Conservation (phyloP, 768 basidiomycete species). For the Boletus tomentosulus region DNA sequence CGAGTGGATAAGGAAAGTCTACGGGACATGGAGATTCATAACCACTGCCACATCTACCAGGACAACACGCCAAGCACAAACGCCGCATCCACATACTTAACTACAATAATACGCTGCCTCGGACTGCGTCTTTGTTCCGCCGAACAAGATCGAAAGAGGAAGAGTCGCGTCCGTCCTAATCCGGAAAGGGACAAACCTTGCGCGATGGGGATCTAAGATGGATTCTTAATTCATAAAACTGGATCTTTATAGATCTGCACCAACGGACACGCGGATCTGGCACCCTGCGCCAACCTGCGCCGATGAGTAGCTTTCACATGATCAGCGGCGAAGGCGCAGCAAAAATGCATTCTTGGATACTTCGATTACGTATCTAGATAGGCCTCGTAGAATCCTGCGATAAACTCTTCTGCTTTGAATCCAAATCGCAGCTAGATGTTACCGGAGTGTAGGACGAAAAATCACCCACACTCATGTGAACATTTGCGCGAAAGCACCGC, state of each 20-base stretch:
- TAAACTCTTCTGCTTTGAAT: slow-evolving; percentile 83
- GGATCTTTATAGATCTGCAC: not conserved
- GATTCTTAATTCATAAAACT: not conserved
- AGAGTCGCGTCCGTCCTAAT: not conserved
- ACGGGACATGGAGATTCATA: not conserved
- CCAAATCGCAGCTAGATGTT: slow-evolving; percentile 74
- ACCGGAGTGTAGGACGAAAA: not conserved
- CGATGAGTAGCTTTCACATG: not conserved
- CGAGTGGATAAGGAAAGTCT: too few species aligned
- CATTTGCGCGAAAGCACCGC: slow-evolving; percentile 44
- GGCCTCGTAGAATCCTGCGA: slow-evolving; percentile 76
- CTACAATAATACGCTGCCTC: not conserved
- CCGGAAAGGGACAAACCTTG: not conserved
- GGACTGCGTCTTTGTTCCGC: not conserved
- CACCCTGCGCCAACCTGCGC: not conserved
- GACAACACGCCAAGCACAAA: not conserved
- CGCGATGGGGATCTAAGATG: not conserved
- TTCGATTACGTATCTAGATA: slow-evolving; percentile 66
- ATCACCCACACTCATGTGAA: not conserved
- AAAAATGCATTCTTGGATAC: slow-evolving; percentile 79
- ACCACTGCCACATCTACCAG: not conserved
- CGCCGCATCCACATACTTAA: not conserved
- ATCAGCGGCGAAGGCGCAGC: slow-evolving; percentile 62
- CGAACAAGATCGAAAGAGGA: not conserved
- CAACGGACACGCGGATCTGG: not conserved